phyloP scores from a whole-genome alignment of 2,329 filamentous ascomycete species.

The Talaromyces sp. region DNA sequence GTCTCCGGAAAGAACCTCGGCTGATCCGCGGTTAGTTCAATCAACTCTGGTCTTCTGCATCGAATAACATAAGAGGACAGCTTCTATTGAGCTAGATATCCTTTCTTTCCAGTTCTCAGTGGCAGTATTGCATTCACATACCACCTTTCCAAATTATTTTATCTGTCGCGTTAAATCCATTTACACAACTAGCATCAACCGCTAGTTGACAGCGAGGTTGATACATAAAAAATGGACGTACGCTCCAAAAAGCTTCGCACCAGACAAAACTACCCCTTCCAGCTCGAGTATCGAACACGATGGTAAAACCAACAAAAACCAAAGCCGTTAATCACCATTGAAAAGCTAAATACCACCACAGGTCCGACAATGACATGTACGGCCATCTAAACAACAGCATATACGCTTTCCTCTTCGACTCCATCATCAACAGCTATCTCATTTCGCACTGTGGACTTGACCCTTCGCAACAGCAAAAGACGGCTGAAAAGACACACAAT shows the following conservation, averaged over 20 bases:
- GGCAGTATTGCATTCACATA: not conserved
- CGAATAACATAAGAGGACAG: not conserved
- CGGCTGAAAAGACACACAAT: constrained; percentile 31
- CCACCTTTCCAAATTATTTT: not conserved
- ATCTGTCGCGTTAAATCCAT: not conserved
- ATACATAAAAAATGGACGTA: not conserved
- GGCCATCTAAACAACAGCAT: constrained; percentile 88
- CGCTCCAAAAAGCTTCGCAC: constrained; percentile 56
- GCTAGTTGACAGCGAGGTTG: not conserved
- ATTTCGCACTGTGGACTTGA: constrained; percentile 71
- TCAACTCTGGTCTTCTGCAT: not conserved
- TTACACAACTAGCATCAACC: not conserved
- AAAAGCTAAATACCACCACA: constrained; percentile 27
- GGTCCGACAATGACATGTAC: constrained; percentile 94
- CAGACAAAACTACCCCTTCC: constrained; percentile 69
- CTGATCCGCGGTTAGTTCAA: not conserved
- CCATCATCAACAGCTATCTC: constrained; percentile 82
- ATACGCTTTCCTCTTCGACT: constrained; percentile 85
- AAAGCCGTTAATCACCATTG: not conserved
- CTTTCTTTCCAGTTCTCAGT: not conserved
- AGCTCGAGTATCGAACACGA: constrained; percentile 78
- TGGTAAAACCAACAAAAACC: constrained; percentile 53
- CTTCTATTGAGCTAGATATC: not conserved
- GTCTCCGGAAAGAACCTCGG: not conserved
- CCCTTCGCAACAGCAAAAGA: constrained; percentile 38